phyloP scores from a whole-genome alignment of 2,329 filamentous ascomycete species.

The Aspergillus ibericus region DNA sequence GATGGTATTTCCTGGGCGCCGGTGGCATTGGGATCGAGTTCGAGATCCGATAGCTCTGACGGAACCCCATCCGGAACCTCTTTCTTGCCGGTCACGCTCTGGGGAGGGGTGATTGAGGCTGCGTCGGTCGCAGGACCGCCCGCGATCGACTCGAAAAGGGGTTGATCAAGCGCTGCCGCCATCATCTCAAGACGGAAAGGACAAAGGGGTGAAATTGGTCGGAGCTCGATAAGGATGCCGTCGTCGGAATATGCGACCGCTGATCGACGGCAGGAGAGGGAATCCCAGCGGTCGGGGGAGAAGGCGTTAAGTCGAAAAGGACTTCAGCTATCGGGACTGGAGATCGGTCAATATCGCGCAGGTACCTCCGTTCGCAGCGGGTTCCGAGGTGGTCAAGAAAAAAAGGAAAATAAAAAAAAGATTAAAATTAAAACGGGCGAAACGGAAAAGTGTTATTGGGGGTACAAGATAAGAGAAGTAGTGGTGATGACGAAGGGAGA shows the following conservation, averaged over 20 bases:
- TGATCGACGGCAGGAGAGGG: slow-evolving; percentile 42
- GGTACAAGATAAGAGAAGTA: background rate
- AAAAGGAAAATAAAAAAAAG: background rate
- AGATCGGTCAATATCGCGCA: slow-evolving; percentile 9
- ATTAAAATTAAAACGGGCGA: background rate
- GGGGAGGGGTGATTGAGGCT: slow-evolving; percentile 44
- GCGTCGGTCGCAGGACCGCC: slow-evolving; percentile 27
- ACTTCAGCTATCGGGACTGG: slow-evolving; percentile 4
- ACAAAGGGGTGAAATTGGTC: slow-evolving; percentile 13
- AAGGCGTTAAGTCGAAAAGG: slow-evolving; percentile 8
- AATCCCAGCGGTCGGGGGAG: slow-evolving; percentile 46
- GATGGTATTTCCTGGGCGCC: slow-evolving; percentile 27
- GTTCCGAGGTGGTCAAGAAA: background rate
- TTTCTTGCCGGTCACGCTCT: slow-evolving; percentile 47
- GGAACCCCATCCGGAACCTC: slow-evolving; percentile 43
- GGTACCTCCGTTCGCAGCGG: background rate
- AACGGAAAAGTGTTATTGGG: background rate
- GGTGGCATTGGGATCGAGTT: slow-evolving; percentile 34
- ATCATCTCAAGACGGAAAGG: slow-evolving; percentile 27
- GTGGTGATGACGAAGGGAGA: background rate
- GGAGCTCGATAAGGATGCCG: slow-evolving; percentile 28
- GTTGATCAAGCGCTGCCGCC: slow-evolving; percentile 36
- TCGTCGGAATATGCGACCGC: slow-evolving; percentile 44
- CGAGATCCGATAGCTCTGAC: slow-evolving; percentile 45
- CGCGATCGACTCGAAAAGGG: slow-evolving; percentile 27